phyloP scores from a whole-genome alignment of 352 stramenopile species.

The Blastocystis sp. region DNA sequence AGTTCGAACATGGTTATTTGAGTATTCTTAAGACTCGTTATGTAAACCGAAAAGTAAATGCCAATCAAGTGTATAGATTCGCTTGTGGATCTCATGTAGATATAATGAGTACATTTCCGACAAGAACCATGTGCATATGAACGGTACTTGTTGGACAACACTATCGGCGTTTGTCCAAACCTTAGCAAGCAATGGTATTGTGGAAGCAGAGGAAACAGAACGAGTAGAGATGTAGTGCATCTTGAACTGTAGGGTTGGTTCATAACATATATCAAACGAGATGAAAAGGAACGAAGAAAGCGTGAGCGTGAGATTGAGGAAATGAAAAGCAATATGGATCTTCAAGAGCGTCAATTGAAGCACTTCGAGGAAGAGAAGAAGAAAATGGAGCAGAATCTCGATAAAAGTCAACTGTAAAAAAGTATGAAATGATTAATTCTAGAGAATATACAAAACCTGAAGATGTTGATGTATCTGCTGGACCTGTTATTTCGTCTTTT shows the following conservation, averaged over 20 bases:
- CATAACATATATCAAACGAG: constrained; percentile 84
- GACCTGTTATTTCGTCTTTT: not conserved
- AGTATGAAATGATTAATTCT: not conserved
- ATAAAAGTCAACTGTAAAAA: constrained; percentile 62
- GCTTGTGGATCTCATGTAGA: not conserved
- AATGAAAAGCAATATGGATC: constrained; percentile 74
- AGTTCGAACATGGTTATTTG: constrained; percentile 90
- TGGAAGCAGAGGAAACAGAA: constrained; percentile 91
- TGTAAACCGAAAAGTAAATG: constrained; percentile 87
- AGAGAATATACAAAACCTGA: constrained; percentile 42
- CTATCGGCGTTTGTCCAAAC: constrained; percentile 94
- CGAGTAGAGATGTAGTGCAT: not conserved
- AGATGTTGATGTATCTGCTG: constrained; percentile 27
- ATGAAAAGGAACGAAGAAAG: constrained; percentile 69
- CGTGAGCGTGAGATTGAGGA: constrained; percentile 68
- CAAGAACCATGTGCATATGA: constrained; percentile 98
- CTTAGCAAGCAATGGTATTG: constrained; percentile 89
- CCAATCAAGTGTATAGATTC: constrained; percentile 76
- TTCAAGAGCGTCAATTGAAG: constrained; percentile 54
- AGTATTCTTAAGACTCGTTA: constrained; percentile 85
- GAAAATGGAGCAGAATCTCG: constrained; percentile 59
- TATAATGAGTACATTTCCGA: constrained; percentile 99
- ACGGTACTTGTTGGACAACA: constrained; percentile 92
- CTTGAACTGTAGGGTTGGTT: constrained; percentile 83
- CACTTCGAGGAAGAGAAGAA: constrained; percentile 62